phyloP scores from a whole-genome alignment of 2,329 filamentous ascomycete genomes.

The Pseudocercospora pini-densiflorae region DNA sequence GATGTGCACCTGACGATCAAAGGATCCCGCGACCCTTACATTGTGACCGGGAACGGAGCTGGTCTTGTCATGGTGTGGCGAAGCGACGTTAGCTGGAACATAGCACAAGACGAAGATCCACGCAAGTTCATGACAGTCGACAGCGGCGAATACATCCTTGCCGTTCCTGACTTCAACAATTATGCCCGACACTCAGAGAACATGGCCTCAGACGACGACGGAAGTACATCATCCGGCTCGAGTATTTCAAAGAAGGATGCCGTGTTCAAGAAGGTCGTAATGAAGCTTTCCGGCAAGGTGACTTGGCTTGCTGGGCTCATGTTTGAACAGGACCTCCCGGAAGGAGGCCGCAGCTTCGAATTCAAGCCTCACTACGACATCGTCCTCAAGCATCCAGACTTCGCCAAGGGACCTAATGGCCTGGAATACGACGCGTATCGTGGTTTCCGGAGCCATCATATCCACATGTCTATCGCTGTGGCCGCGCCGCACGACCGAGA shows the following conservation, averaged over 20 bases:
- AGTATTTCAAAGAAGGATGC: constrained; percentile 73
- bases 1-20: constrained; percentile 94
- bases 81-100: constrained; percentile 85
- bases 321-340: constrained; percentile 81
- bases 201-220: constrained; percentile 55
- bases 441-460: constrained; percentile 95
- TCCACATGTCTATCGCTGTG: constrained; percentile 92
- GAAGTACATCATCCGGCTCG: constrained; percentile 62
- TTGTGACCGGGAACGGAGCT: constrained; percentile 87
- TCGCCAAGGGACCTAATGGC: constrained; percentile 63
- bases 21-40: constrained; percentile 86
- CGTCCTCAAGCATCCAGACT: constrained; percentile 78
- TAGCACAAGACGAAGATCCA: constrained; percentile 84
- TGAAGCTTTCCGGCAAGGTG: constrained; percentile 97
- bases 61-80: constrained; percentile 99
- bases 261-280: constrained; percentile 96
- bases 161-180: constrained; percentile 90
- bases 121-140: constrained; percentile 94
- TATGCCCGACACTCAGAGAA: constrained; percentile 72
- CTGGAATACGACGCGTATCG: constrained; percentile 85
- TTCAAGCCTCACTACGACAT: constrained; percentile 95
- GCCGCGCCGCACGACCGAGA: constrained; percentile 84
- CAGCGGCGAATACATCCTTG: constrained; percentile 92
- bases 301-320: constrained; percentile 90
- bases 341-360: constrained; percentile 76